These are phyloP conservation scores for Achaetomium macrosporum DNA, from an alignment of 2,329 filamentous ascomycete genomes.

Conservation along the genomic window DNA sequence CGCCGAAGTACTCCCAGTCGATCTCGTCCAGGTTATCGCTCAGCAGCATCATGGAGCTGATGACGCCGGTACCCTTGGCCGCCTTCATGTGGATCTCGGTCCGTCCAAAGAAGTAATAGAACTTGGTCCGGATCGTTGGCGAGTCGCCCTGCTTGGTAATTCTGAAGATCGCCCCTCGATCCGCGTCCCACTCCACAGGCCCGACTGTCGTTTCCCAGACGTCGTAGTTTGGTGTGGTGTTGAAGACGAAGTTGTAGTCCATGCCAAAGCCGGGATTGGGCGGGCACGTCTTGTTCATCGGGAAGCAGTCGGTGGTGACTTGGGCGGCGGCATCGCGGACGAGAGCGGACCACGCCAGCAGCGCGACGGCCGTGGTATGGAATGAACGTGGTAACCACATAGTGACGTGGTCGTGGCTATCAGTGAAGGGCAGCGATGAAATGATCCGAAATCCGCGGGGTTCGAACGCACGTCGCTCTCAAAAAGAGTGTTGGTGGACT, in stretches of 20 bases:
- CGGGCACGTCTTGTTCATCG: constrained; percentile 64
- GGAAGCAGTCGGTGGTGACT: constrained; percentile 62
- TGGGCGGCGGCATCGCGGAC: constrained; percentile 56
- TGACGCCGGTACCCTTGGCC: constrained; percentile 66
- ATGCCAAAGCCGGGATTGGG: constrained; percentile 65
- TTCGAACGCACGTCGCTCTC: not conserved
- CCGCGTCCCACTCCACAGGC: constrained; percentile 52
- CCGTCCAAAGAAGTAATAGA: constrained; percentile 81
- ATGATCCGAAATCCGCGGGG: not conserved
- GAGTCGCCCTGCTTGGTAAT: constrained; percentile 66
- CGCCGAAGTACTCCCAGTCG: constrained; percentile 78
- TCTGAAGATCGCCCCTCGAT: constrained; percentile 64
- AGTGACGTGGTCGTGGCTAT: not conserved
- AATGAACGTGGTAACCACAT: constrained; percentile 27
- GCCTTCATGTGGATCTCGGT: constrained; percentile 75
- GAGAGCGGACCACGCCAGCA: constrained; percentile 34
- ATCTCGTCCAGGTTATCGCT: constrained; percentile 83
- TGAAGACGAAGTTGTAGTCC: constrained; percentile 58
- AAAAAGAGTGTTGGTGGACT: not conserved
- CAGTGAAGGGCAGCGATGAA: not conserved
- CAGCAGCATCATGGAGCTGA: constrained; percentile 77
- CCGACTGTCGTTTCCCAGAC: constrained; percentile 68
- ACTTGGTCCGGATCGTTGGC: constrained; percentile 70
- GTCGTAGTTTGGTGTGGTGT: constrained; percentile 50
- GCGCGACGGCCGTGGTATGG: constrained; percentile 32